Conservation (phyloP, 2,329 filamentous ascomycete genomes). For the Teratosphaeria viscida region DNA sequence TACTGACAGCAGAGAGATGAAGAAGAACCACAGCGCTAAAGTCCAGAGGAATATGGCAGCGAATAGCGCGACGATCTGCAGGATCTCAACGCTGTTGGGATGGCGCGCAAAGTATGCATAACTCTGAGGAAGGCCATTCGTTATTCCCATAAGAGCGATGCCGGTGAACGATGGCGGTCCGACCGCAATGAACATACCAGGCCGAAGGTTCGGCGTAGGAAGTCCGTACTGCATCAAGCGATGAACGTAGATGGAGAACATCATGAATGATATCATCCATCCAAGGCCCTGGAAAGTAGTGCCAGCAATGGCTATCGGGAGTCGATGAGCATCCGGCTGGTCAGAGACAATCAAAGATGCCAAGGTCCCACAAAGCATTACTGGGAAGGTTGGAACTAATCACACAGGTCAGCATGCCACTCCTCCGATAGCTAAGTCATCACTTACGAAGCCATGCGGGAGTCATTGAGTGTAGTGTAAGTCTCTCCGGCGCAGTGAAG, state of each 20-base stretch:
- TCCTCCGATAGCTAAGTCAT: background rate
- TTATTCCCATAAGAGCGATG: background rate
- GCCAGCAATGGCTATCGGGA: conserved; percentile 36
- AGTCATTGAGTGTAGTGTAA: background rate
- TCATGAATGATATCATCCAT: conserved; percentile 34
- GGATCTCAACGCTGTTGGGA: conserved; percentile 10
- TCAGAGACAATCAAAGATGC: conserved; percentile 23
- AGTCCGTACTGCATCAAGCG: conserved; percentile 33
- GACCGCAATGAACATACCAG: conserved; percentile 43
- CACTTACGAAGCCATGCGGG: background rate
- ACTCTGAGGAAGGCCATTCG: background rate
- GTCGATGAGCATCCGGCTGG: conserved; percentile 24
- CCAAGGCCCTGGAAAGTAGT: conserved; percentile 37
- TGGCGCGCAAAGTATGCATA: conserved; percentile 15
- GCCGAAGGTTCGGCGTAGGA: conserved; percentile 30
- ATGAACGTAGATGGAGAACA: conserved; percentile 31
- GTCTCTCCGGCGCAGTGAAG: conserved; percentile 7
- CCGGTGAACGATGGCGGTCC: conserved; percentile 24
- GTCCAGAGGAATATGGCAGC: conserved; percentile 38
- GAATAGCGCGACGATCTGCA: conserved; percentile 17
- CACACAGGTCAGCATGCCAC: background rate
- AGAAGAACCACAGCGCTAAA: conserved; percentile 39
- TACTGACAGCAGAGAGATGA: conserved; percentile 12
- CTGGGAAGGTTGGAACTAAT: background rate
- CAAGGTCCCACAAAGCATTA: conserved; percentile 19